Evolutionary conservation across 768 basidiomycete genomes (phyloP).

Genomic region (Megacollybia marginata): DNA sequence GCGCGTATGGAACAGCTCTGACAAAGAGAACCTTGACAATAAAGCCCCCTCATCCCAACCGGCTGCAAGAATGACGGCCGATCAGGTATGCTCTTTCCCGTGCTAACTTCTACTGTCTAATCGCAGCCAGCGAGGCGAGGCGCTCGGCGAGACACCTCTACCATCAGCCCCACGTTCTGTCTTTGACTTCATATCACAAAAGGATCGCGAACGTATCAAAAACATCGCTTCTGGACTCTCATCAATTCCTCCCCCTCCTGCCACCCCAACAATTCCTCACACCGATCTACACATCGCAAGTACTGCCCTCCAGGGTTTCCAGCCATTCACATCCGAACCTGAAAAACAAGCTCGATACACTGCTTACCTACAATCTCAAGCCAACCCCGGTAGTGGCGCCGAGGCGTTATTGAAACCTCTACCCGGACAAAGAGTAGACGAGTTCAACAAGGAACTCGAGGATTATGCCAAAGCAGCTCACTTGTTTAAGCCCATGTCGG

Average conservation of each 20-base stretch:
- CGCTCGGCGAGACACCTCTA: constrained; percentile 77
- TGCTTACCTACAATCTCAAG: constrained; percentile 72
- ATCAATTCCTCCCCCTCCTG: constrained; percentile 11
- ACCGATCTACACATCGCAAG: constrained; percentile 75
- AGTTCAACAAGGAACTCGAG: constrained; percentile 73
- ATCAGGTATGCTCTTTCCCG: constrained; percentile 42
- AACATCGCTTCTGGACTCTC: constrained; percentile 37
- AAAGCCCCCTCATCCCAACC: constrained; percentile 25
- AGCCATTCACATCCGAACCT: constrained; percentile 75
- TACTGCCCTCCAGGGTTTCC: constrained; percentile 83
- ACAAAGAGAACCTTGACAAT: constrained; percentile 37
- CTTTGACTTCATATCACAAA: constrained; percentile 91
- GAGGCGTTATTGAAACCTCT: constrained; percentile 42
- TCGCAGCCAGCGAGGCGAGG: constrained; percentile 58
- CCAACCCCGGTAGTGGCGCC: constrained; percentile 34
- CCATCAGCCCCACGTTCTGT: constrained; percentile 71
- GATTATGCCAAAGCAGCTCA: constrained; percentile 85
- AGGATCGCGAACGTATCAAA: constrained; percentile 81
- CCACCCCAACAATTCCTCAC: constrained; percentile 42
- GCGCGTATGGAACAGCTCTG: constrained; percentile 55
- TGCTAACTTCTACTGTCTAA: not conserved
- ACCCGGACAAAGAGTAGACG: constrained; percentile 53
- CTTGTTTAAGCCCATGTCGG: constrained; percentile 87
- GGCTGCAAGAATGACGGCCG: constrained; percentile 53
- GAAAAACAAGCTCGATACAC: constrained; percentile 81